Base-by-base conservation (phyloP, 805 yeast species). In the Crinitomyces ghanaensis region DNA sequence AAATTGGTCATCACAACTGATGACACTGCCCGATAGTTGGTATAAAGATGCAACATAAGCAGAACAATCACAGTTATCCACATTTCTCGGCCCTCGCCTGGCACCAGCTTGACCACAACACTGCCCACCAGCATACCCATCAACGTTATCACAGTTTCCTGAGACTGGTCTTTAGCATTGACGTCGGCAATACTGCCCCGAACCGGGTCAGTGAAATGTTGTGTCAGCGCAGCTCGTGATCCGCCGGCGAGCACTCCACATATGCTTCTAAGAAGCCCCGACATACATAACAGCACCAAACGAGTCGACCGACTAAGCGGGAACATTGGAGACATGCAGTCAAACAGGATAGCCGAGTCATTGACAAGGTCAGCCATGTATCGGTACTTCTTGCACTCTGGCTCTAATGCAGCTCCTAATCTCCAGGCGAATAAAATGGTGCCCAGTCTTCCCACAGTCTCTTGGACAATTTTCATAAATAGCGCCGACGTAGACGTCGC, bases 221-320 rank as follows among this genome's bases (percentile, higher is more conserved):
- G 57, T 3, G 61, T 54, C 28, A 56, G 44, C 2, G 61, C 61
- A 12, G 61, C 59, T 6, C 56, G 35, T 5, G 57, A 50, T 8
- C 61, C 60, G 16, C 53, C 53, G 8, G 59, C 61, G 54, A 56
- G 48, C 19, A 56, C 61, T 2, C 57, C 56, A 31, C 61, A 56
- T 13, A 57, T 41, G 14, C 56, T 45, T 19, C 55, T 33, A 30
- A 56, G 37, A 17, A 54, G 33, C 4, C 60, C 61, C 4, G 60
- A 51, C 38, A 41, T 36, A 40, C 59, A 53, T 27, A 56, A 40
- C 35, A 51, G 25, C 12, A 44, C 25, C 2, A 56, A 29, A 33
- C 41, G 45, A 17, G 41, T 28, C 19, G 34, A 29, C 25, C 34
- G 33, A 20, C 38, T 26, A 12, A 35, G 43, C 4, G 49, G 48